Conservation (phyloP, 306 rosid species). For the Coriaria nepalensis region DNA sequence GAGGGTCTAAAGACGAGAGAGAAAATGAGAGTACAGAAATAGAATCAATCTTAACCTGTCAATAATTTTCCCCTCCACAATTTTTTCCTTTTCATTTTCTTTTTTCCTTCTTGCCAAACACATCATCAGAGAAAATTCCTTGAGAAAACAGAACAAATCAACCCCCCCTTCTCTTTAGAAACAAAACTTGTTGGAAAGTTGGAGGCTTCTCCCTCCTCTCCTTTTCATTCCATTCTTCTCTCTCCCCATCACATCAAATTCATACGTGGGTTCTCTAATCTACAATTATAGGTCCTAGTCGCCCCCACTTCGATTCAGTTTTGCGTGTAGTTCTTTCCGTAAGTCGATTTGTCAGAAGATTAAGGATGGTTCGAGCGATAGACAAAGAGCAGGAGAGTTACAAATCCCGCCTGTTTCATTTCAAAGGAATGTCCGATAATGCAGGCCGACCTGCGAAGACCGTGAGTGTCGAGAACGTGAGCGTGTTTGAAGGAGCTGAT, state of each 20-base stretch:
- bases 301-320: slow-evolving; percentile 8
- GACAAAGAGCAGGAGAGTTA: slow-evolving; percentile 21
- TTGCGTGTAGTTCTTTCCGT: slow-evolving; percentile 5
- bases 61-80: background rate
- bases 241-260: background rate
- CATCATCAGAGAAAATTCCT: background rate
- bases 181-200: slow-evolving; percentile 21
- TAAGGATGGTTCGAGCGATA: slow-evolving; percentile 20
- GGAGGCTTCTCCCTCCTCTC: slow-evolving; percentile 13
- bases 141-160: background rate
- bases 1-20: too few species aligned
- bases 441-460: slow-evolving; percentile 54
- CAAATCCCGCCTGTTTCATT: slow-evolving; percentile 19
- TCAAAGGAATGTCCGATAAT: slow-evolving; percentile 18
- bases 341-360: slow-evolving; percentile 13
- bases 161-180: too few species aligned
- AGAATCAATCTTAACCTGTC: background rate
- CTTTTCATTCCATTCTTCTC: slow-evolving; percentile 7
- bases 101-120: slow-evolving; percentile 21
- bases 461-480: slow-evolving; percentile 66
- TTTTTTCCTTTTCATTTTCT: slow-evolving; percentile 23
- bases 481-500: slow-evolving; percentile 22
- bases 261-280: background rate
- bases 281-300: background rate
- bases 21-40: slow-evolving; percentile 14